Evolutionary conservation across 2,329 filamentous ascomycete genomes (phyloP), one percentile per base, ranked within the genome.

Genomic region (Alternaria hordeiaustralica): DNA sequence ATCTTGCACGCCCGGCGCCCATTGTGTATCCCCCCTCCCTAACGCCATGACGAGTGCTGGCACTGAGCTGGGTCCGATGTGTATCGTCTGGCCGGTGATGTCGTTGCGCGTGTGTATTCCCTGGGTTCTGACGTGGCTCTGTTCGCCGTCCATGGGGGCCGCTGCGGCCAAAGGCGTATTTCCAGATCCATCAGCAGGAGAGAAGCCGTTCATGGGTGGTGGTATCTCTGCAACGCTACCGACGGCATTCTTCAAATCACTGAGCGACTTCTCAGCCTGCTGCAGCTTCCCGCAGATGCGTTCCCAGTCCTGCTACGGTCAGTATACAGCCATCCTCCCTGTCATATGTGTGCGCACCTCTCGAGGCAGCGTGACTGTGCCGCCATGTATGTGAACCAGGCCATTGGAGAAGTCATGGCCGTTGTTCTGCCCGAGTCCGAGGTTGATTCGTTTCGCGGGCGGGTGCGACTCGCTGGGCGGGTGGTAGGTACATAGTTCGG

Each of bases 51-150:
- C 85, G 64, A 89, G 86, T 11, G 88, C 88, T 12, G 89, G 83
- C 2, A 89, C 87, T 0, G 88, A 90, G 61, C 87, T 84, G 33
- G 86, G 87, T 15, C 88, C 88, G 30, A 90, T 78, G 74, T 90
- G 87, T 21, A 89, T 86, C 5, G 86, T 88, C 65, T 88, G 86
- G 66, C 87, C 85, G 60, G 87, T 86, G 49, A 87, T 78, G 60
- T 87, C 87, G 72, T 89, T 89, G 58, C 83, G 82, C 7, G 87
- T 87, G 74, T 89, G 87, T 23, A 89, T 85, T 3, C 88, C 88
- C 71, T 89, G 87, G 3, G 82, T 78, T 30, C 80, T 78, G 1
- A 82, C 79, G 59, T 84, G 82, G 54, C 77, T 77, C 33, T 73
- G 74, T 60, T 79, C 77, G 65, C 75, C 75, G 53, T 79, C 77